These are phyloP conservation scores for Rhytidhysteron rufulum DNA, from an alignment of 2,329 filamentous ascomycete species.

Conservation along the genomic window DNA sequence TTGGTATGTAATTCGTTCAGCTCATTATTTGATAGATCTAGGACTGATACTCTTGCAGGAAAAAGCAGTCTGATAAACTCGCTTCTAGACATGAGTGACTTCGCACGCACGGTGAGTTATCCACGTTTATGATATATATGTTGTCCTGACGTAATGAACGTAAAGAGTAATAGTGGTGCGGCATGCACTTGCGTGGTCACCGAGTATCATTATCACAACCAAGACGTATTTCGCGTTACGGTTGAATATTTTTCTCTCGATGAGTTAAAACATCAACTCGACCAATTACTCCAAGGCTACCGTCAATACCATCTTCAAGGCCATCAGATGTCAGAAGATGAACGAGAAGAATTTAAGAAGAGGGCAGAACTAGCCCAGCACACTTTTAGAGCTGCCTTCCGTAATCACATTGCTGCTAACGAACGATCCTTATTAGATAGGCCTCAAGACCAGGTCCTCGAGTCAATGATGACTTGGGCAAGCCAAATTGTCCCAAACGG, in stretches of 20 bases:
- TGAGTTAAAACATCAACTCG: constrained; percentile 28
- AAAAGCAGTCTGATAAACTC: constrained; percentile 52
- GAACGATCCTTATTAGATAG: background rate
- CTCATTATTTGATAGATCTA: background rate
- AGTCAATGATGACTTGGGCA: background rate
- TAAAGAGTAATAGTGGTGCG: constrained; percentile 41
- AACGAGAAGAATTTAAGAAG: constrained; percentile 16
- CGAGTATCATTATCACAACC: constrained; percentile 42
- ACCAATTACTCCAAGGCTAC: constrained; percentile 35
- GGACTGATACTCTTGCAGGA: constrained; percentile 22
- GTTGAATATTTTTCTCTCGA: constrained; percentile 18
- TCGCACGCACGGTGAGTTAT: constrained; percentile 43
- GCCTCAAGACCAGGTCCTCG: background rate
- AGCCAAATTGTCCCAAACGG: too few relatives aligned
- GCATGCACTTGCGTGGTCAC: constrained; percentile 50
- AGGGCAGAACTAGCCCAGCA: constrained; percentile 27
- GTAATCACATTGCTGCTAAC: background rate
- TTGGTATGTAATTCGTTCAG: constrained; percentile 7
- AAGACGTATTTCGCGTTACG: constrained; percentile 27
- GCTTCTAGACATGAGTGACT: constrained; percentile 38
- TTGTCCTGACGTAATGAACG: constrained; percentile 5
- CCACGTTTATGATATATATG: background rate
- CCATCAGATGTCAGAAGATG: constrained; percentile 9
- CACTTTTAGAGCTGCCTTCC: background rate
- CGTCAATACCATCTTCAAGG: constrained; percentile 31